phyloP scores from a whole-genome alignment of 805 yeast genomes.

The Candida odintsovae region DNA sequence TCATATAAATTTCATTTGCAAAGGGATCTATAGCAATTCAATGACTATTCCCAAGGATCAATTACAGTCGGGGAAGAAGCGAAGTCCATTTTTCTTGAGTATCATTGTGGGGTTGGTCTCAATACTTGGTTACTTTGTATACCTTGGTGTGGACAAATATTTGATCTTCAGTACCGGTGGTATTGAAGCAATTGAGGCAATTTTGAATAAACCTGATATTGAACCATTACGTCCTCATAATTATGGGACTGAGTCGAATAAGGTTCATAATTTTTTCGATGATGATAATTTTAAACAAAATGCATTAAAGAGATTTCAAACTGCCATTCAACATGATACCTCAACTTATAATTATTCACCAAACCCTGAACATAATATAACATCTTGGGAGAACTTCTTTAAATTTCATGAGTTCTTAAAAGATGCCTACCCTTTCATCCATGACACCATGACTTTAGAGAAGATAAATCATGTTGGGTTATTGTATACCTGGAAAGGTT shows the following conservation, averaged over 20 bases:
- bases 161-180: not conserved
- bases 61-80: not conserved
- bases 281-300: slow-evolving; percentile 11
- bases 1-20: too few species aligned
- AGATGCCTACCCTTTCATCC: slow-evolving; percentile 50
- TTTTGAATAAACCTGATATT: not conserved
- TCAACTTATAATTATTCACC: slow-evolving; percentile 45
- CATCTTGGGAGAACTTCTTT: slow-evolving; percentile 27
- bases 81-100: not conserved
- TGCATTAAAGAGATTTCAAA: slow-evolving; percentile 42
- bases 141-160: not conserved
- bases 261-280: not conserved
- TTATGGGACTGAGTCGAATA: not conserved
- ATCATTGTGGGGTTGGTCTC: not conserved
- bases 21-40: too few species aligned
- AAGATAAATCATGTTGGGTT: slow-evolving; percentile 61
- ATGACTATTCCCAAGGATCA: not conserved
- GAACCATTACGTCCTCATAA: not conserved
- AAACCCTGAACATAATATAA: slow-evolving; percentile 24
- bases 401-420: slow-evolving; percentile 46
- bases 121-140: not conserved
- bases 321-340: slow-evolving; percentile 61
- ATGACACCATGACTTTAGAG: slow-evolving; percentile 40
- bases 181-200: not conserved
- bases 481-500: slow-evolving; percentile 60